phyloP scores from a whole-genome alignment of 805 yeast species.

The Pichia ethanolica region DNA sequence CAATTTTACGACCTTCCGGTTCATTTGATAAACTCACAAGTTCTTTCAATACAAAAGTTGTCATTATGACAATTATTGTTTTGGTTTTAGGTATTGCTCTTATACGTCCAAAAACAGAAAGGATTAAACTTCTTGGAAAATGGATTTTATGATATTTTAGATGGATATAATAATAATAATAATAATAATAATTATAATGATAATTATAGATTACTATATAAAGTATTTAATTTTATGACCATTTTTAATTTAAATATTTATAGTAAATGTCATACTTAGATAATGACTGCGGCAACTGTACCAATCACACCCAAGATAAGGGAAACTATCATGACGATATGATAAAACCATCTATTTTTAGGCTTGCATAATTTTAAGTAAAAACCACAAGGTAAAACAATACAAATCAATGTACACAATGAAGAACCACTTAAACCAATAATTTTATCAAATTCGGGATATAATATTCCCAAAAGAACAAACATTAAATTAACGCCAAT shows the following conservation, averaged over 20 bases:
- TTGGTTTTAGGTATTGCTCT: constrained; percentile 40
- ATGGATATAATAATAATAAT: too few relatives aligned
- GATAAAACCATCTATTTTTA: constrained; percentile 34
- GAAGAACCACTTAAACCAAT: constrained; percentile 83
- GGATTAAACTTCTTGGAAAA: constrained; percentile 42
- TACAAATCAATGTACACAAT: constrained; percentile 70
- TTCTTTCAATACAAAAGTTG: constrained; percentile 58
- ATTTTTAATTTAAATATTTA: too few relatives aligned
- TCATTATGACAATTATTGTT: constrained; percentile 50
- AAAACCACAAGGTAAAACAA: constrained; percentile 72
- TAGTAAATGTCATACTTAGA: background rate
- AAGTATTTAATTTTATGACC: too few relatives aligned
- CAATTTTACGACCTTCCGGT: constrained; percentile 70
- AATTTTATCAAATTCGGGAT: constrained; percentile 79
- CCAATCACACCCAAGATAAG: constrained; percentile 49
- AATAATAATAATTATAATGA: too few relatives aligned
- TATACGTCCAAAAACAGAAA: constrained; percentile 51
- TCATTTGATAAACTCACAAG: constrained; percentile 71
- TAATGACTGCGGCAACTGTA: constrained; percentile 44
- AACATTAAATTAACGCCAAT: constrained; percentile 53
- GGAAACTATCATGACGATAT: constrained; percentile 40
- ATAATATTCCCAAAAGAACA: constrained; percentile 57
- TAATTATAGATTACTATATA: too few relatives aligned
- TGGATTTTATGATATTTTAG: constrained; percentile 32
- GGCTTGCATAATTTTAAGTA: constrained; percentile 56